phyloP scores from a whole-genome alignment of 1,284 basidiomycete species.

The Cutaneotrichosporon spelunceum region DNA sequence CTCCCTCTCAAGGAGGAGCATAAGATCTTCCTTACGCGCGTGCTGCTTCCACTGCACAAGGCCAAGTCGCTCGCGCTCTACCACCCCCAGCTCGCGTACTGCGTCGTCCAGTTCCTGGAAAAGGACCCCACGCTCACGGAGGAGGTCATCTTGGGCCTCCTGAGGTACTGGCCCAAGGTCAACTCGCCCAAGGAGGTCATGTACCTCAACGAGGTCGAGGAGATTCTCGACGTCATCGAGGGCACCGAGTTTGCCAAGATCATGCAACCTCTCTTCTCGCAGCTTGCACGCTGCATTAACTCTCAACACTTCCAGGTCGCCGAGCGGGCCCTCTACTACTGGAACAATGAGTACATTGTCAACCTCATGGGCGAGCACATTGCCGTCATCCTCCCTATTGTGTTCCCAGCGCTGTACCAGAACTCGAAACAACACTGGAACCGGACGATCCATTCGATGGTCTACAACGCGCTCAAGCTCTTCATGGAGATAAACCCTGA shows the following conservation, averaged over 20 bases:
- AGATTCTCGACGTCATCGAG: conserved; percentile 97
- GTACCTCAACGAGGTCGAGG: conserved; percentile 99
- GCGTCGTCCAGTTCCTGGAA: conserved; percentile 97
- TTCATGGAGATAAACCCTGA: conserved; percentile 99
- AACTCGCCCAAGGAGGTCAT: conserved; percentile 99
- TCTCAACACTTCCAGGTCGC: conserved; percentile 97
- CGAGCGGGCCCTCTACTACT: conserved; percentile 87
- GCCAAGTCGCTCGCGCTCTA: conserved; percentile 95
- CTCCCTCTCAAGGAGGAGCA: conserved; percentile 98
- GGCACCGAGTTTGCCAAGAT: conserved; percentile 96
- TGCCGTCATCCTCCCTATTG: conserved; percentile 82
- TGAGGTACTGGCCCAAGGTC: conserved; percentile 99
- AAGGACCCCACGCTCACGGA: conserved; percentile 91
- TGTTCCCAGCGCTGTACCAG: conserved; percentile 95
- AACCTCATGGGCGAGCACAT: conserved; percentile 99
- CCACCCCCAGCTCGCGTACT: conserved; percentile 97
- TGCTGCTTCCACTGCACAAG: conserved; percentile 96
- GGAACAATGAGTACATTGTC: conserved; percentile 99
- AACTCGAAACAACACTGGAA: conserved; percentile 99
- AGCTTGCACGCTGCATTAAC: conserved; percentile 95
- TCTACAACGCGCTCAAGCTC: conserved; percentile 95
- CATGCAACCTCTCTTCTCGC: conserved; percentile 87
- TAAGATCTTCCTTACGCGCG: conserved; percentile 94
- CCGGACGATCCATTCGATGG: conserved; percentile 97
- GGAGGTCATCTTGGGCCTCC: conserved; percentile 89